phyloP scores from a whole-genome alignment of 2,329 filamentous ascomycete genomes.

The Exserohilum turcica region DNA sequence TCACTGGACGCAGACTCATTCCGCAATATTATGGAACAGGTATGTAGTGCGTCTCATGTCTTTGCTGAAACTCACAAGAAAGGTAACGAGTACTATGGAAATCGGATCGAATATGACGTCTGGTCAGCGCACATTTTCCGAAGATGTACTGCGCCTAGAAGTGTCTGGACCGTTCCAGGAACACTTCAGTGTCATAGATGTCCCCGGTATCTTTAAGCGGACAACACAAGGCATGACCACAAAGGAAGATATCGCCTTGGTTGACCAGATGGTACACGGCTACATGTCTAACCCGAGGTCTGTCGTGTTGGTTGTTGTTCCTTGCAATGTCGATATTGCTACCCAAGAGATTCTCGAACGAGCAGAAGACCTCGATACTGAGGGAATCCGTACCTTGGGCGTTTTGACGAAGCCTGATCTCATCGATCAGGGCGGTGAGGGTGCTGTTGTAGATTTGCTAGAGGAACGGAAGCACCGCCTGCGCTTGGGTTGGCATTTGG shows the following conservation, averaged over 20 bases:
- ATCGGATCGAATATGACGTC: no score
- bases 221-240: conserved; percentile 12
- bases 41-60: no score
- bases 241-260: conserved; percentile 16
- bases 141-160: conserved; percentile 29
- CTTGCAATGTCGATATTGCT: conserved; percentile 48
- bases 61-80: no score
- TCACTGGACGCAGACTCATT: no score
- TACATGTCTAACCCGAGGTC: conserved; percentile 31
- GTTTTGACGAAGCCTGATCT: conserved; percentile 49
- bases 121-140: conserved; percentile 31
- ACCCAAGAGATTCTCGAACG: conserved; percentile 8
- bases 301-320: no score
- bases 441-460: conserved; percentile 12
- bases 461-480: conserved; percentile 6
- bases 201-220: conserved; percentile 50
- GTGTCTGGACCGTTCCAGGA: conserved; percentile 21
- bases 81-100: no score
- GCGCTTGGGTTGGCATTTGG: conserved; percentile 30
- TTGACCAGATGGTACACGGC: conserved; percentile 18
- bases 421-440: conserved; percentile 15
- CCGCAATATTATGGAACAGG: no score
- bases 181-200: conserved; percentile 52
- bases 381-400: conserved; percentile 43
- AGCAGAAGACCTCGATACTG: conserved; percentile 33